Conservation (phyloP, 2,329 filamentous ascomycete species). For the Aspergillaceae sp. region DNA sequence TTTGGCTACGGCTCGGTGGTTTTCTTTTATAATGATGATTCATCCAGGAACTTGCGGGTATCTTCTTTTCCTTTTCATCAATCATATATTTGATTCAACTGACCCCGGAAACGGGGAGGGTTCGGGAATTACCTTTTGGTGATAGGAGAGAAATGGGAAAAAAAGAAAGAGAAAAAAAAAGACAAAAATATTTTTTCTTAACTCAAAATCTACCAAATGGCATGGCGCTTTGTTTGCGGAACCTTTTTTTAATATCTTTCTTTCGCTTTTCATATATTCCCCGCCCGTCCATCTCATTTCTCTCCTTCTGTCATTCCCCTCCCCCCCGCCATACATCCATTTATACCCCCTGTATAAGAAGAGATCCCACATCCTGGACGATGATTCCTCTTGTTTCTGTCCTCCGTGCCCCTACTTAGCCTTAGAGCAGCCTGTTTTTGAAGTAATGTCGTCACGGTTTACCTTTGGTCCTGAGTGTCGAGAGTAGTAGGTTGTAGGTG, state of each 20-base stretch:
- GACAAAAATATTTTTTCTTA: not conserved
- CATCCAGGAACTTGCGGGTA: conserved; percentile 9
- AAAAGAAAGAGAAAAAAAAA: conserved; percentile 13
- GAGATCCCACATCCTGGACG: not conserved
- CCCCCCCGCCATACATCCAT: no score
- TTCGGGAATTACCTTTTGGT: conserved; percentile 4
- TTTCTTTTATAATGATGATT: conserved; percentile 3
- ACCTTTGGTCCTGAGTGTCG: no score
- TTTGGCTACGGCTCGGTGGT: conserved; percentile 9
- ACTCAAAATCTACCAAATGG: conserved; percentile 12
- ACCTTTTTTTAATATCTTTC: conserved; percentile 7
- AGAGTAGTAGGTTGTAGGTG: no score
- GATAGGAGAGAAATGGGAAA: conserved; percentile 4
- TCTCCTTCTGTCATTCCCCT: not conserved
- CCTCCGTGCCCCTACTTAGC: not conserved
- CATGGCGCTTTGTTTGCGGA: conserved; percentile 17
- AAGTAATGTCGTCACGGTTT: conserved; percentile 8
- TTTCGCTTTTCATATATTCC: conserved; percentile 3
- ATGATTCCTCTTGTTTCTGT: not conserved
- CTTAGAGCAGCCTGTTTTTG: not conserved
- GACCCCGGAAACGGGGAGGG: conserved; percentile 6
- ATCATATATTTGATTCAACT: no score
- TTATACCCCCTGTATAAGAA: no score
- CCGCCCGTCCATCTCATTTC: not conserved
- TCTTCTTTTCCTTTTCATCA: not conserved